Conservation (phyloP, 768 basidiomycete genomes). For the Galerina sulciceps region DNA sequence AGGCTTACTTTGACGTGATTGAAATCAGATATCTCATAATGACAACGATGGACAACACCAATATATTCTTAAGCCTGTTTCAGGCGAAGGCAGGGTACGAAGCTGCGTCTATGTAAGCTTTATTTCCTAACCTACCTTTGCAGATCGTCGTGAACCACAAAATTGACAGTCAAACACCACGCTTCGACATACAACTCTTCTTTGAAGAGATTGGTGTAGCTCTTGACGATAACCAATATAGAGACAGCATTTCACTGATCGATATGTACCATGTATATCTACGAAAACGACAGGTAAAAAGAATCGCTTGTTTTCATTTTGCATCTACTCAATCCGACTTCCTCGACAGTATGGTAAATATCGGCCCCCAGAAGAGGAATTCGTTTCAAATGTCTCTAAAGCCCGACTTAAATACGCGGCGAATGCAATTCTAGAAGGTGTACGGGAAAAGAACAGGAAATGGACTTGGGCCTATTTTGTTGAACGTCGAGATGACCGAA, state of each 20-base stretch:
- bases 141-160: slow-evolving; percentile 86
- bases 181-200: slow-evolving; percentile 83
- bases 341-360: slow-evolving; percentile 78
- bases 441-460: slow-evolving; percentile 79
- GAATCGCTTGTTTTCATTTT: background rate
- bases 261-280: slow-evolving; percentile 98
- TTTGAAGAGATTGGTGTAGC: slow-evolving; percentile 94
- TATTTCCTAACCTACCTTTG: background rate
- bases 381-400: slow-evolving; percentile 60
- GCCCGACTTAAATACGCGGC: slow-evolving; percentile 81
- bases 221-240: slow-evolving; percentile 92
- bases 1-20: background rate
- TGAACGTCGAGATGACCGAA: slow-evolving; percentile 86
- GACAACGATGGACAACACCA: slow-evolving; percentile 73
- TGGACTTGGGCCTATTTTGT: slow-evolving; percentile 95
- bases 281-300: slow-evolving; percentile 74
- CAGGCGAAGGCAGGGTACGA: slow-evolving; percentile 88
- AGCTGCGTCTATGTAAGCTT: slow-evolving; percentile 1
- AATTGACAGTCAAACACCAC: slow-evolving; percentile 73
- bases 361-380: slow-evolving; percentile 67
- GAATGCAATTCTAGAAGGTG: slow-evolving; percentile 77
- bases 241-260: slow-evolving; percentile 88
- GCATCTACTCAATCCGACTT: slow-evolving; percentile 6
- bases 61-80: slow-evolving; percentile 93
- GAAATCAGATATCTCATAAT: slow-evolving; percentile 44